A percentile compares a stretch with the other conserved stretches of the same genome.
These are phyloP conservation scores for Aspergillus fumigatus DNA, from an alignment of 2,329 filamentous ascomycete species.

Conservation along the genomic window DNA sequence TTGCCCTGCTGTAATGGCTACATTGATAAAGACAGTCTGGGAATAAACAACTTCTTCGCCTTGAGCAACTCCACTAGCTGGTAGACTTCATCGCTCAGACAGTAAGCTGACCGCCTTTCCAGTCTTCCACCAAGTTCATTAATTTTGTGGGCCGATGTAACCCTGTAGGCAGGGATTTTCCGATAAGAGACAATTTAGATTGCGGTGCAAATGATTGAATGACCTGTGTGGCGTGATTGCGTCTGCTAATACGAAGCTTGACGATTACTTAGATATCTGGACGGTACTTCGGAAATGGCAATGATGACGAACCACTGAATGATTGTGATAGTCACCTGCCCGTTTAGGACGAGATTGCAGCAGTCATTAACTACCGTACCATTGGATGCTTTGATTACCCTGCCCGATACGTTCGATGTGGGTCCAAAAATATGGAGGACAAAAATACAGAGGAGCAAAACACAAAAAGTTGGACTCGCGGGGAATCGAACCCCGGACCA, in stretches of 20 bases:
- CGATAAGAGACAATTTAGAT: neutral
- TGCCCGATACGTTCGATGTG: neutral
- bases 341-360: neutral
- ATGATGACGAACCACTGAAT: no score
- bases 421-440: neutral
- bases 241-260: neutral
- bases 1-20: neutral
- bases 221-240: neutral
- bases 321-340: neutral
- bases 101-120: neutral
- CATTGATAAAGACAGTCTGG: neutral
- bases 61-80: neutral
- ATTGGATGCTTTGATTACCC: neutral
- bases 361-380: neutral
- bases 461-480: constrained; percentile 37
- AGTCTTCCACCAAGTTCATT: neutral
- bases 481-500: constrained; percentile 47
- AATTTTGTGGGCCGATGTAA: neutral
- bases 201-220: neutral
- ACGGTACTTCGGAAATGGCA: neutral
- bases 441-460: neutral
- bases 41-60: neutral
- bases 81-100: neutral
- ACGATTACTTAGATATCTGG: neutral
- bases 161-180: neutral